A percentile compares a stretch with the other conserved stretches of the same genome.
Conservation (phyloP, 2,329 filamentous ascomycete species). For the Fusarium tjaetaba region DNA sequence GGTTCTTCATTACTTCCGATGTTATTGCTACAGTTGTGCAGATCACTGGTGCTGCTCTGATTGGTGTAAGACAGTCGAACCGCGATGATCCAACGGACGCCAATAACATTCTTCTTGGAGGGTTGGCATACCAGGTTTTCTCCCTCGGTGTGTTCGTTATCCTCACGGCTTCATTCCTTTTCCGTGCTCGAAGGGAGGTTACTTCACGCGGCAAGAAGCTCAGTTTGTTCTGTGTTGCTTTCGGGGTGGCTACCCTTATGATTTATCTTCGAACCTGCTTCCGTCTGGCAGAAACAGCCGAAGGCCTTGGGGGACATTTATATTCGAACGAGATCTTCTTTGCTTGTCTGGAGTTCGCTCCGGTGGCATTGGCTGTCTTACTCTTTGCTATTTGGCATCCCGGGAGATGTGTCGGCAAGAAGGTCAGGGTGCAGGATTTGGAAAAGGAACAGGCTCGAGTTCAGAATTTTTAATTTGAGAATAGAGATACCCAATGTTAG, state of each 20-base stretch:
- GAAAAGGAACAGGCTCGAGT: conserved; percentile 28
- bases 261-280: conserved; percentile 65
- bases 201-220: conserved; percentile 40
- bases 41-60: conserved; percentile 63
- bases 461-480: conserved; percentile 23
- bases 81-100: conserved; percentile 59
- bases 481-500: not conserved
- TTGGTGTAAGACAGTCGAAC: conserved; percentile 60
- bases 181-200: conserved; percentile 48
- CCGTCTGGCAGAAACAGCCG: conserved; percentile 62
- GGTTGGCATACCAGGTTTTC: conserved; percentile 64
- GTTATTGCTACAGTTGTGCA: conserved; percentile 64
- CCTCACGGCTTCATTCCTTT: conserved; percentile 54
- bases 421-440: conserved; percentile 30
- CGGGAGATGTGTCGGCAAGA: conserved; percentile 44
- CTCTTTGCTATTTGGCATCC: conserved; percentile 52
- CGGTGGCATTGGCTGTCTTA: conserved; percentile 60
- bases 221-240: conserved; percentile 53
- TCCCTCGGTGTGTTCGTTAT: conserved; percentile 60
- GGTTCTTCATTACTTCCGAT: conserved; percentile 65
- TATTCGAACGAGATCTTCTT: conserved; percentile 63
- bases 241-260: conserved; percentile 57
- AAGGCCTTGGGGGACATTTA: conserved; percentile 58
- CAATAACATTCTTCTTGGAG: conserved; percentile 66
- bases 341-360: conserved; percentile 63